phyloP scores from a whole-genome alignment of 768 basidiomycete genomes.

The Boletus edulis region DNA sequence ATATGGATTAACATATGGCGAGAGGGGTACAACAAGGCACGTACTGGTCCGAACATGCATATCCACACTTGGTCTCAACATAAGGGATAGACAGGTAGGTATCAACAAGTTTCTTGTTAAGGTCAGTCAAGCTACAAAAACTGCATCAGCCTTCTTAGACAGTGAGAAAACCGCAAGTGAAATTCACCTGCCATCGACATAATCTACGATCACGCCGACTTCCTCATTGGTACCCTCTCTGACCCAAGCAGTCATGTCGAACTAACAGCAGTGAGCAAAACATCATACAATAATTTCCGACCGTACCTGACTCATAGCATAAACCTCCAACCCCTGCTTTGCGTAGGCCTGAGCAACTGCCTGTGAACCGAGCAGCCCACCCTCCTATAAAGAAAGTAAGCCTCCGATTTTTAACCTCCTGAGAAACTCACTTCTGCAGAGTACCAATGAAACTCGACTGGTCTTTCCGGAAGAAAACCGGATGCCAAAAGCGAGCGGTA shows the following conservation, averaged over 20 bases:
- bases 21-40: conserved; percentile 24
- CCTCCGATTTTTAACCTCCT: background rate
- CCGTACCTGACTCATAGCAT: conserved; percentile 34
- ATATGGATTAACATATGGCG: conserved; percentile 22
- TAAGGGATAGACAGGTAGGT: conserved; percentile 83
- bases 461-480: conserved; percentile 39
- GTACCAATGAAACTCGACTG: conserved; percentile 52
- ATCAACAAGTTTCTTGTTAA: conserved; percentile 74
- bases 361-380: conserved; percentile 84
- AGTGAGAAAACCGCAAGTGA: conserved; percentile 22
- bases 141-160: conserved; percentile 4
- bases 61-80: conserved; percentile 83
- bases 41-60: conserved; percentile 93
- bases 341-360: conserved; percentile 82
- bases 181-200: conserved; percentile 58
- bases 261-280: conserved; percentile 47
- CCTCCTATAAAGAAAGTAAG: conserved; percentile 46
- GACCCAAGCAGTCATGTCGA: conserved; percentile 95
- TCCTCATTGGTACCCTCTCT: conserved; percentile 74
- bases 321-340: conserved; percentile 15
- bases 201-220: conserved; percentile 86
- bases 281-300: background rate
- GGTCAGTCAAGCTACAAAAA: conserved; percentile 57
- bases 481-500: conserved; percentile 41
- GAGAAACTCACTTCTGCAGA: conserved; percentile 36